Percentiles rank a stretch among this genome's conserved stretches.
phyloP scores from a whole-genome alignment of 495 filamentous ascomycete species.

The Beverwykella pulmonaria region DNA sequence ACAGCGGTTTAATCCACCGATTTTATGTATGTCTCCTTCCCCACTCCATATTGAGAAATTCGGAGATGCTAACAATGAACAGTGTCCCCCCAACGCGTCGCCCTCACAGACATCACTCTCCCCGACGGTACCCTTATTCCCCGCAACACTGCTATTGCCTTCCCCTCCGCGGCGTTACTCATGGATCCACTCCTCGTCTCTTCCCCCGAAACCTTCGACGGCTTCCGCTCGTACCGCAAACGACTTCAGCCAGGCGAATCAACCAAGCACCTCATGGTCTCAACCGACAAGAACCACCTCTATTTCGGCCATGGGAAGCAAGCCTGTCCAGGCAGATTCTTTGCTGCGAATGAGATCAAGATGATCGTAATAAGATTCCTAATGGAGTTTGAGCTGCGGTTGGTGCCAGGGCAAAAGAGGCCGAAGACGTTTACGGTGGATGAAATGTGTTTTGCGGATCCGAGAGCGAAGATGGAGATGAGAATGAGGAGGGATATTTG shows the following conservation, averaged over 20 bases:
- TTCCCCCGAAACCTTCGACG: constrained; percentile 11
- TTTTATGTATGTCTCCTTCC: constrained; percentile 42
- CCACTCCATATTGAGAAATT: not conserved
- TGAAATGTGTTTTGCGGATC: constrained; percentile 10
- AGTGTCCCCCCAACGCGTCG: constrained; percentile 28
- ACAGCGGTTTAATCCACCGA: constrained; percentile 48
- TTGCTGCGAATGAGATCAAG: constrained; percentile 55
- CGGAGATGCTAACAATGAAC: not conserved
- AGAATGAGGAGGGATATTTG: constrained; percentile 9
- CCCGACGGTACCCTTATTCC: constrained; percentile 35
- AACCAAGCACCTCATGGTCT: constrained; percentile 2
- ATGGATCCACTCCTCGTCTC: constrained; percentile 27
- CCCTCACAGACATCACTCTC: constrained; percentile 19
- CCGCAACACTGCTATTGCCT: constrained; percentile 15
- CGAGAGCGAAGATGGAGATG: constrained; percentile 4
- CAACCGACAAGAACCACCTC: constrained; percentile 47
- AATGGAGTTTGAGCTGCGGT: constrained; percentile 12
- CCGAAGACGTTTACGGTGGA: constrained; percentile 5
- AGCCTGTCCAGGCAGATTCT: constrained; percentile 59
- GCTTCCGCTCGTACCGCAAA: constrained; percentile 12
- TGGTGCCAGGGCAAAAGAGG: not conserved
- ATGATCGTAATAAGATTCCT: constrained; percentile 39
- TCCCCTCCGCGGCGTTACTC: constrained; percentile 27
- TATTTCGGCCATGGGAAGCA: constrained; percentile 55
- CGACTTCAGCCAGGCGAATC: constrained; percentile 9